These are phyloP conservation scores for Colletotrichum tofieldiae DNA, from an alignment of 2,329 filamentous ascomycete species.

Conservation along the genomic window DNA sequence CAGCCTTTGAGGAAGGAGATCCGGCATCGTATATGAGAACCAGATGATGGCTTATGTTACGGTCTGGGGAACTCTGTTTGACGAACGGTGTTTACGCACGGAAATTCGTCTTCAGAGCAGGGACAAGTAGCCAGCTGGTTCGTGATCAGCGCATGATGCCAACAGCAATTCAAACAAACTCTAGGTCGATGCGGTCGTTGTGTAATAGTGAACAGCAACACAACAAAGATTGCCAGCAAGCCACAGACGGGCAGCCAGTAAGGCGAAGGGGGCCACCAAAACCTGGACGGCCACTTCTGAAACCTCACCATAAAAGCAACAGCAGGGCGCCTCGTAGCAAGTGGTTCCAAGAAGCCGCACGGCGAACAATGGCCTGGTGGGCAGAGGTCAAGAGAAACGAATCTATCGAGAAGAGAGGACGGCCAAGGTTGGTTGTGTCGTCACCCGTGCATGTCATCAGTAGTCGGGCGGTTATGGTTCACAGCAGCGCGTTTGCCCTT, in stretches of 20 bases:
- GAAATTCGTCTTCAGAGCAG: background rate
- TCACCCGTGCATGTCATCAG: background rate
- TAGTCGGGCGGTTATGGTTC: background rate
- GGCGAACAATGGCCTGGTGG: background rate
- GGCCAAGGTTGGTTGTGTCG: background rate
- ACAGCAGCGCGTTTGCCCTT: background rate
- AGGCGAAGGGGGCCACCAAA: background rate
- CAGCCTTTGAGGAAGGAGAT: background rate
- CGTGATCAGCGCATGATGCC: background rate
- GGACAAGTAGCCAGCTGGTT: background rate
- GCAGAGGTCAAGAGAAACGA: background rate
- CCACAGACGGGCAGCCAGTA: background rate
- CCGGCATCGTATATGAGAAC: background rate
- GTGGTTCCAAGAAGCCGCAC: constrained; percentile 2
- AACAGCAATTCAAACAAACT: background rate
- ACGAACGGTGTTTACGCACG: background rate
- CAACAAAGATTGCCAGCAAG: background rate
- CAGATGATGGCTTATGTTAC: background rate
- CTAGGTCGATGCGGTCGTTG: background rate
- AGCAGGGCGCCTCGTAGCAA: no score
- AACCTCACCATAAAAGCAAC: background rate
- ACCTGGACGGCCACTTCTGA: no score
- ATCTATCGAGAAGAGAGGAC: background rate
- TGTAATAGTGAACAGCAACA: background rate
- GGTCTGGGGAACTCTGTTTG: background rate